A percentile compares a stretch with the other conserved stretches of the same genome.
Evolutionary conservation across 1,139 yeast genomes (phyloP).

Genomic region (Hemisphaericaspora xylanilytica): DNA sequence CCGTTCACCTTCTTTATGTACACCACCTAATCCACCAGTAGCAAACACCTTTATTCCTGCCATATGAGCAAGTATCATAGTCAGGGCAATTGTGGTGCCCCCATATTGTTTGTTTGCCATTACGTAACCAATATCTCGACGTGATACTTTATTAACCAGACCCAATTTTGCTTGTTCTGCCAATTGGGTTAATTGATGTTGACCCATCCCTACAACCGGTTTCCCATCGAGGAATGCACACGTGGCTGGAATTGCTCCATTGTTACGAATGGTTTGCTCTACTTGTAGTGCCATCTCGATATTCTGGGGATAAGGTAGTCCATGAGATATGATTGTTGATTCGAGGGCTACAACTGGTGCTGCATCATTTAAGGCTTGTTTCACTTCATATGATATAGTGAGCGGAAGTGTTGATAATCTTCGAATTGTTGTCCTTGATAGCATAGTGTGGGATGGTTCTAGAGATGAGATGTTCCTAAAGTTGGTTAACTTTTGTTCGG

Average conservation of each 20-base stretch:
- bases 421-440: conserved; percentile 1
- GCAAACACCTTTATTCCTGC: conserved; percentile 87
- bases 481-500: not conserved
- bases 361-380: conserved; percentile 54
- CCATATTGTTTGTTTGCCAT: conserved; percentile 66
- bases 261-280: conserved; percentile 55
- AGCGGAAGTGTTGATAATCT: conserved; percentile 16
- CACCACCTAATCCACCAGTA: conserved; percentile 94
- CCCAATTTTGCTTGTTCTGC: conserved; percentile 35
- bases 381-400: conserved; percentile 54
- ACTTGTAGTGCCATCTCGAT: conserved; percentile 68
- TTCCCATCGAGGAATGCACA: conserved; percentile 72
- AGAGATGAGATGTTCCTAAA: too few species aligned
- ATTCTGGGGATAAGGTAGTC: conserved; percentile 80
- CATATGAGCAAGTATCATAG: conserved; percentile 74
- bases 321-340: conserved; percentile 87
- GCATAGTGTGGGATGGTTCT: not conserved
- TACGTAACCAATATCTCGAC: conserved; percentile 77
- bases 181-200: conserved; percentile 47
- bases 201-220: conserved; percentile 65
- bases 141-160: conserved; percentile 61
- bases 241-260: conserved; percentile 84
- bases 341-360: conserved; percentile 77
- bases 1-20: conserved; percentile 72
- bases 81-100: conserved; percentile 88